phyloP scores from a whole-genome alignment of 306 rosid genomes.

The Herpetospermum pedunculosum region DNA sequence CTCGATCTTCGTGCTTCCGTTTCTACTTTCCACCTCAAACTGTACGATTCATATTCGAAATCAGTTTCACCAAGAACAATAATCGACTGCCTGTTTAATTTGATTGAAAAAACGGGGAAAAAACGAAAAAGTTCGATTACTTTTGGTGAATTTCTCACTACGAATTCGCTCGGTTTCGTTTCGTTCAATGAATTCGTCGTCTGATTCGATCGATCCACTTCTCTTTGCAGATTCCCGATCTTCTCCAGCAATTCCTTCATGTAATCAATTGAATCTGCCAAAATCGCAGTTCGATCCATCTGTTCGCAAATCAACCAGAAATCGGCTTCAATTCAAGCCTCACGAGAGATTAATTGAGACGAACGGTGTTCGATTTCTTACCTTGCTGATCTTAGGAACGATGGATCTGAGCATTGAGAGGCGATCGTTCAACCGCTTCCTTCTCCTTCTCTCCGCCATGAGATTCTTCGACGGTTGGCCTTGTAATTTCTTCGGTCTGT shows the following conservation, averaged over 20 bases:
- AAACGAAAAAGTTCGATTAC: slow-evolving; percentile 14
- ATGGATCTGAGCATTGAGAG: slow-evolving; percentile 94
- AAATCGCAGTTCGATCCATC: slow-evolving; percentile 98
- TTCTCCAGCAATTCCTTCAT: slow-evolving; percentile 81
- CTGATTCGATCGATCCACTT: slow-evolving; percentile 32
- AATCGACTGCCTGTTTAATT: background rate
- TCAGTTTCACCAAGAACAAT: background rate
- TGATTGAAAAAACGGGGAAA: background rate
- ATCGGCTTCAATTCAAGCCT: background rate
- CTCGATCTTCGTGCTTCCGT: slow-evolving; percentile 48
- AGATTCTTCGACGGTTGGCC: slow-evolving; percentile 94
- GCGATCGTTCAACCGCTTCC: slow-evolving; percentile 75
- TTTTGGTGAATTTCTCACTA: slow-evolving; percentile 72
- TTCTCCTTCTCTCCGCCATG: slow-evolving; percentile 89
- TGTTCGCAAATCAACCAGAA: slow-evolving; percentile 4
- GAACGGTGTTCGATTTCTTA: slow-evolving; percentile 2
- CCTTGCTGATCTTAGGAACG: slow-evolving; percentile 97
- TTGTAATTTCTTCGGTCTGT: slow-evolving; percentile 48
- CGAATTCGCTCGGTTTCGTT: slow-evolving; percentile 46
- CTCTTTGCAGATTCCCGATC: slow-evolving; percentile 50
- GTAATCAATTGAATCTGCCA: slow-evolving; percentile 91
- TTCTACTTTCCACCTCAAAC: slow-evolving; percentile 76
- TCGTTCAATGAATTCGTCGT: slow-evolving; percentile 36
- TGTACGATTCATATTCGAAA: slow-evolving; percentile 12
- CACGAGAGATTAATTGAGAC: background rate